Conservation (phyloP, 2,329 filamentous ascomycete genomes). For the Nigrograna mackinnonii region DNA sequence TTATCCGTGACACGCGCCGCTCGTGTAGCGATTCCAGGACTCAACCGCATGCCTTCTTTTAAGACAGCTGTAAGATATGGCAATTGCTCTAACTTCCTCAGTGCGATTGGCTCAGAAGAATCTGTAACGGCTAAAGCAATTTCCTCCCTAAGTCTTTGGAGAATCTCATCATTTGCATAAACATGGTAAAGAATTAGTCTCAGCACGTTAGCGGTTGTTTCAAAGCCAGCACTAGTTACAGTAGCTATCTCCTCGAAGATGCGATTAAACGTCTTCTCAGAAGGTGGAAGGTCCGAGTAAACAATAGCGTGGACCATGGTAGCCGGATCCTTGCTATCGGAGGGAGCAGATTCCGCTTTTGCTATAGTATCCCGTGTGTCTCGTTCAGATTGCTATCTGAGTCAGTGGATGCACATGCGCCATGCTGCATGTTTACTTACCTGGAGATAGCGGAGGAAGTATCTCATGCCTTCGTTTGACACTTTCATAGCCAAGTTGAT, state of each 20-base stretch:
- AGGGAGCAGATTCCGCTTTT: conserved; percentile 1
- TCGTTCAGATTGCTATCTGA: conserved; percentile 10
- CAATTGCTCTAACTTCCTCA: conserved; percentile 15
- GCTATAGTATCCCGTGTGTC: conserved; percentile 6
- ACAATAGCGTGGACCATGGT: conserved; percentile 11
- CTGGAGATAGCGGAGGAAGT: conserved; percentile 9
- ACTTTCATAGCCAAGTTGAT: conserved; percentile 9
- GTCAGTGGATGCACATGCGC: background rate
- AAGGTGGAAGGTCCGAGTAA: conserved; percentile 13
- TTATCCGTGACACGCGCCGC: conserved; percentile 21
- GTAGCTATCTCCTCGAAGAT: conserved; percentile 25
- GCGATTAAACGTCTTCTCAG: conserved; percentile 16
- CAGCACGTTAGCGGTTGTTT: conserved; percentile 27
- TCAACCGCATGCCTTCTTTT: conserved; percentile 26
- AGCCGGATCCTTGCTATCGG: background rate
- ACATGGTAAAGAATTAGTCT: conserved; percentile 22
- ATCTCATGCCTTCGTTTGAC: conserved; percentile 8
- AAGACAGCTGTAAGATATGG: conserved; percentile 22
- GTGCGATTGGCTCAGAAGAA: conserved; percentile 5
- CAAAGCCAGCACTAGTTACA: conserved; percentile 28
- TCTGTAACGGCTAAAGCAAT: conserved; percentile 4
- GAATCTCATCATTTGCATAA: conserved; percentile 13
- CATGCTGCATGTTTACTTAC: conserved; percentile 1
- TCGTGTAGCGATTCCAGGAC: conserved; percentile 24
- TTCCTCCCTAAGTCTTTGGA: conserved; percentile 16